Conservation (phyloP, 1,139 yeast species). For the Nakaseomyces kungkrabaensis region DNA sequence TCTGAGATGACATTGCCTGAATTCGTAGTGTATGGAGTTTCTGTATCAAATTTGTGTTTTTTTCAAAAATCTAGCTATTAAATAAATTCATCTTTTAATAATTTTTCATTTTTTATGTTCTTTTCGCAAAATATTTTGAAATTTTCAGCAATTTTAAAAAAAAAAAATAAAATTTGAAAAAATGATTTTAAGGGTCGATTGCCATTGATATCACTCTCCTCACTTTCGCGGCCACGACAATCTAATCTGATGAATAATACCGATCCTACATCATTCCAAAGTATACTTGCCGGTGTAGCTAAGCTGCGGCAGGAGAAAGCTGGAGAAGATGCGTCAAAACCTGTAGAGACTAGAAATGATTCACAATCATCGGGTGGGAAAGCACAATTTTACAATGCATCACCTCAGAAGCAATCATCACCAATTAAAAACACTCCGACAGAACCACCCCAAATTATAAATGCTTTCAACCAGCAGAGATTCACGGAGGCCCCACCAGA, state of each 20-base stretch:
- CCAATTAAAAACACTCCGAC: too few relatives aligned
- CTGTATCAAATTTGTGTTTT: too few relatives aligned
- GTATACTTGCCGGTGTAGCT: constrained; percentile 53
- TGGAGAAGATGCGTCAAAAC: constrained; percentile 5
- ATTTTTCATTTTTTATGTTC: too few relatives aligned
- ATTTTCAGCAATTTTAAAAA: too few relatives aligned
- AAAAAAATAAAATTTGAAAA: too few relatives aligned
- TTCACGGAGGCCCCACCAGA: not conserved
- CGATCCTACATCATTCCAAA: constrained; percentile 54
- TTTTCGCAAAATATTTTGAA: too few relatives aligned
- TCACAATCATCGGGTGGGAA: not conserved
- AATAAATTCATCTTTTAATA: too few relatives aligned
- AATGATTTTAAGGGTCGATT: too few relatives aligned
- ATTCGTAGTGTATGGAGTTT: not conserved
- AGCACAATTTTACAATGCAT: not conserved
- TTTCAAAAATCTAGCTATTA: too few relatives aligned
- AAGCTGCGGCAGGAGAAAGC: constrained; percentile 32
- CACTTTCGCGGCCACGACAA: too few relatives aligned
- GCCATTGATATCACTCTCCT: too few relatives aligned
- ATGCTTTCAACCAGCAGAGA: constrained; percentile 21
- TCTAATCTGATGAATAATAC: constrained; percentile 20
- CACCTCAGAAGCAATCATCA: not conserved
- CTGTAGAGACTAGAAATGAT: not conserved
- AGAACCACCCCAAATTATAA: constrained; percentile 10
- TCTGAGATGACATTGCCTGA: constrained; percentile 16